A percentile compares a stretch with the other conserved stretches of the same genome.
Conservation (phyloP, 345 rosid species). For the Gossypioides kirkii region DNA sequence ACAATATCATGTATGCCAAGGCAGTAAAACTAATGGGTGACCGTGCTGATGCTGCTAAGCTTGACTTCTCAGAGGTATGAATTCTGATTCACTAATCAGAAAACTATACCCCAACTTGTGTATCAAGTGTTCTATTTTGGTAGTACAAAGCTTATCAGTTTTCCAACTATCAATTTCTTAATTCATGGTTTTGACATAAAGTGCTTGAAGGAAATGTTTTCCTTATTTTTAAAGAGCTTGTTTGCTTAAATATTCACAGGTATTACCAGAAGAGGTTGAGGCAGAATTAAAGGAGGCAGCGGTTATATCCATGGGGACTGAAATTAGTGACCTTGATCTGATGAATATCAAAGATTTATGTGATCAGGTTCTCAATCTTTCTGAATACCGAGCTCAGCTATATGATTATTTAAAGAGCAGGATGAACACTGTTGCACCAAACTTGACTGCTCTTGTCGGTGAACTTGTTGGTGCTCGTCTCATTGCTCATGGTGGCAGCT, state of each 20-base stretch:
- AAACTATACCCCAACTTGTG: neutral
- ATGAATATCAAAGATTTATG: slow-evolving; percentile 34
- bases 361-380: slow-evolving; percentile 74
- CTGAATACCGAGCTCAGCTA: slow-evolving; percentile 87
- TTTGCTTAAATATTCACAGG: slow-evolving; percentile 25
- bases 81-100: neutral
- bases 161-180: neutral
- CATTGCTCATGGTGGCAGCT: slow-evolving; percentile 88
- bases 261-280: slow-evolving; percentile 69
- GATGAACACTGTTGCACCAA: slow-evolving; percentile 91
- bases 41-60: slow-evolving; percentile 72
- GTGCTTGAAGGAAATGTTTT: neutral
- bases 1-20: slow-evolving; percentile 81
- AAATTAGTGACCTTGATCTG: slow-evolving; percentile 43
- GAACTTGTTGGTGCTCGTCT: slow-evolving; percentile 96
- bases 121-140: neutral
- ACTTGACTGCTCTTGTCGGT: slow-evolving; percentile 90
- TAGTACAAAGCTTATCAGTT: neutral
- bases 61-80: slow-evolving; percentile 81
- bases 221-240: neutral
- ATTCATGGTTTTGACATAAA: neutral
- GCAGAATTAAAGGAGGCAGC: slow-evolving; percentile 76
- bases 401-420: slow-evolving; percentile 75
- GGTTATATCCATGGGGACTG: slow-evolving; percentile 73
- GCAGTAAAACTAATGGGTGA: slow-evolving; percentile 78